A percentile compares a stretch with the other conserved stretches of the same genome.
Conservation (phyloP, 1,284 basidiomycete species). For the Pulchroboletus neoregius region DNA sequence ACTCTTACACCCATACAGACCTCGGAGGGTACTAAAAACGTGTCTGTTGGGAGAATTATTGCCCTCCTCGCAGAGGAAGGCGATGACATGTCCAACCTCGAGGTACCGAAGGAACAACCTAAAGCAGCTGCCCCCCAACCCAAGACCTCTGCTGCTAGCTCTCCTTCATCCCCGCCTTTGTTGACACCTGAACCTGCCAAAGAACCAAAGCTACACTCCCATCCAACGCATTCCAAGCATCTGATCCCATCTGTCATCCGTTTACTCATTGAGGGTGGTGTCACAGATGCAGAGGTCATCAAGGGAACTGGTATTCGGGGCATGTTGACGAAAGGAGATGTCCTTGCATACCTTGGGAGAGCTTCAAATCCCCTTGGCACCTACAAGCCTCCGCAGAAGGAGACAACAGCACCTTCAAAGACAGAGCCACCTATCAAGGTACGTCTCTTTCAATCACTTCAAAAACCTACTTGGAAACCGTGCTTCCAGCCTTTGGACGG, state of each 20-base stretch:
- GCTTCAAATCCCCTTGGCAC: constrained; percentile 77
- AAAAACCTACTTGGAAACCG: constrained; percentile 38
- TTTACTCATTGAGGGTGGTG: constrained; percentile 56
- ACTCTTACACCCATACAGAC: constrained; percentile 42
- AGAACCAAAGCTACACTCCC: constrained; percentile 19
- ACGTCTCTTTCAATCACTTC: constrained; percentile 6
- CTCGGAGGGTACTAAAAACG: constrained; percentile 78
- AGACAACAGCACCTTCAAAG: constrained; percentile 35
- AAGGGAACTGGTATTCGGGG: constrained; percentile 80
- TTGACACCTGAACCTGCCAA: constrained; percentile 23
- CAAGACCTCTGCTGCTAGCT: constrained; percentile 27
- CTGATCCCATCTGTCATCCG: constrained; percentile 78
- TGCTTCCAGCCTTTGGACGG: constrained; percentile 59
- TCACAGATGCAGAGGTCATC: constrained; percentile 55
- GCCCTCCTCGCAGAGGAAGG: constrained; percentile 96
- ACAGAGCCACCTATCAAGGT: constrained; percentile 22
- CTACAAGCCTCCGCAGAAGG: constrained; percentile 46
- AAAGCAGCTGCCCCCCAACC: constrained; percentile 22
- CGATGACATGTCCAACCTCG: constrained; percentile 86
- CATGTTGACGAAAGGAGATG: constrained; percentile 90
- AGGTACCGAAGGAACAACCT: constrained; percentile 60
- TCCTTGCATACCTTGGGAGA: constrained; percentile 76
- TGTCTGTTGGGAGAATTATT: constrained; percentile 85
- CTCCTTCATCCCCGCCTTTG: constrained; percentile 32
- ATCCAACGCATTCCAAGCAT: constrained; percentile 54